Evolutionary conservation across 768 basidiomycete genomes (phyloP), one percentile per base, ranked within the genome.

Genomic region (Tricholoma bakamatsutake): DNA sequence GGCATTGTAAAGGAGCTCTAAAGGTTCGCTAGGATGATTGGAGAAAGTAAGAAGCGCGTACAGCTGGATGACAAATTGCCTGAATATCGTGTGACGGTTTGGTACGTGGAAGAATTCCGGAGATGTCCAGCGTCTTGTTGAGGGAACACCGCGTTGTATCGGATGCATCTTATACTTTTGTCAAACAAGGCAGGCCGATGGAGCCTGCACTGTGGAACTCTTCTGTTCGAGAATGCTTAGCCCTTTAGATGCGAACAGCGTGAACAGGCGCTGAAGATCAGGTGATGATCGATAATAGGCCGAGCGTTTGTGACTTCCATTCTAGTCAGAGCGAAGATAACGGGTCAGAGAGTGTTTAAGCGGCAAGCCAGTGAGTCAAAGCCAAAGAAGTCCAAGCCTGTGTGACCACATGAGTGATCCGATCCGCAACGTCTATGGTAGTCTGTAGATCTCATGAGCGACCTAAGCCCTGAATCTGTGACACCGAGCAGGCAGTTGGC

Each of bases 1-100:
- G 62, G 64, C 64, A 65, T 65, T 27, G 10, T 40, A 35, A 37
- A 40, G 30, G 39, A 52, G 21, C 39, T 52, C 21, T 13, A 9
- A 24, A 24, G n/a, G 24, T 27, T 51, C 17, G 9, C 5, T 35
- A 21, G 10, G 11, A 51, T 13, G 35, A 37, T 13, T 15, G 35
- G 35, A 12, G 13, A 17, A 17, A 28, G 31, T 6, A 37, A 51
- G 34, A 51, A 13, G 9, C 33, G 3, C 11, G 35, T 24, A 18
- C 21, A 39, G 18, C 18, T 51, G 11, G 21, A 27, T 15, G 21
- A 37, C 30, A 8, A 37, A 37, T 17, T 11, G 33, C 21, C 34
- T n/a, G n/a, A n/a, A 18, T 18, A 7, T 40, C 5, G 27, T 28
- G 24, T 7, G 24, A 15, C 12, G 21, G 9, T 21, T 43, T 28